Evolutionary conservation across 1,284 basidiomycete species (phyloP).

Genomic region (Clitocybe nebularis): DNA sequence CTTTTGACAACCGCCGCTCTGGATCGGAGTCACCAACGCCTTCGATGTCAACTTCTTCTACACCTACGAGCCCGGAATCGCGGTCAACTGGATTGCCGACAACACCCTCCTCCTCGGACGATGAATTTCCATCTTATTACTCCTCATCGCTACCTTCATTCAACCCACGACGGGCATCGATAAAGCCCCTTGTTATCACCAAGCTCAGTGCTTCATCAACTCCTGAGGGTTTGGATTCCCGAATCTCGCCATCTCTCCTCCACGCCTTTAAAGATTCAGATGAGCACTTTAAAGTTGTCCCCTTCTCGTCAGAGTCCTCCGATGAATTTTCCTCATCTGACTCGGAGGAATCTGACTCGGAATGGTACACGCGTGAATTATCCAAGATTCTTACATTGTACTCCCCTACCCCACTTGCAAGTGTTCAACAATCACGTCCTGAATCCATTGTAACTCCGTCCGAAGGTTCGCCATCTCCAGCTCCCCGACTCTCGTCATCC

Average conservation of each 20-base stretch:
- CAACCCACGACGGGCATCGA: conserved; percentile 27
- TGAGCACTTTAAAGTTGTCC: no score
- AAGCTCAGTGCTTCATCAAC: conserved; percentile 25
- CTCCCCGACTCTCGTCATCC: conserved; percentile 14
- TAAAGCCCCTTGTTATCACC: conserved; percentile 35
- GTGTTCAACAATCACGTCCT: conserved; percentile 25
- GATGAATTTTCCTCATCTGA: conserved; percentile 22
- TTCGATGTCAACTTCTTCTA: conserved; percentile 26
- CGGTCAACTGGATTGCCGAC: conserved; percentile 27
- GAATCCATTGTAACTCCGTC: conserved; percentile 24
- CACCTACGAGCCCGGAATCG: conserved; percentile 30
- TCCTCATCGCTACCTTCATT: conserved; percentile 20
- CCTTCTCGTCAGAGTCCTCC: conserved; percentile 10
- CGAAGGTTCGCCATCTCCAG: conserved; percentile 9
- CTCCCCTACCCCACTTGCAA: conserved; percentile 23
- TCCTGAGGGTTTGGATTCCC: conserved; percentile 10
- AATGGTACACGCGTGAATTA: conserved; percentile 39
- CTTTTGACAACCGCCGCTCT: conserved; percentile 15
- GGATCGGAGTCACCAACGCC: conserved; percentile 25
- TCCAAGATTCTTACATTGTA: conserved; percentile 30
- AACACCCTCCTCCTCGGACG: conserved; percentile 39
- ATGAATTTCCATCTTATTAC: conserved; percentile 25
- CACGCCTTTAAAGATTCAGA: conserved; percentile 15
- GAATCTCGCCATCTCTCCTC: conserved; percentile 8
- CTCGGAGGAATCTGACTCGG: conserved; percentile 34